Conservation (phyloP, 2,329 filamentous ascomycete genomes). For the Tympanopsis confertula region DNA sequence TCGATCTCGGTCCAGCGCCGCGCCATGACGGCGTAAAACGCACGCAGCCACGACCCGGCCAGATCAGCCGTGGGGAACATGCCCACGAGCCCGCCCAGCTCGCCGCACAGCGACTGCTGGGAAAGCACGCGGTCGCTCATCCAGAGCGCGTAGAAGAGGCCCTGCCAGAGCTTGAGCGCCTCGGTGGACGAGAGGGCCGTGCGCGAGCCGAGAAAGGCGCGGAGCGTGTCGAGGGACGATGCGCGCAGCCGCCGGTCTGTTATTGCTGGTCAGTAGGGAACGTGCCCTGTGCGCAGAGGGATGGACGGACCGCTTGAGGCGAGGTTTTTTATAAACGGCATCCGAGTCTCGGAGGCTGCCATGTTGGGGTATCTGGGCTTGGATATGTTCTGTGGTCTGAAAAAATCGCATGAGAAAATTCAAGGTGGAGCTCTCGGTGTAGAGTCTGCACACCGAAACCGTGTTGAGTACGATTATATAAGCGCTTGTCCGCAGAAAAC, state of each 20-base stretch:
- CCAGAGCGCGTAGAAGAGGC: conserved; percentile 85
- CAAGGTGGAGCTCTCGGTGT: too few species aligned
- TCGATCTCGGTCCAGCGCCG: conserved; percentile 62
- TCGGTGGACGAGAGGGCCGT: conserved; percentile 55
- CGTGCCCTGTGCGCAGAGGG: conserved; percentile 1
- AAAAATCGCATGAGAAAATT: too few species aligned
- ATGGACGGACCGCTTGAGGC: conserved; percentile 65
- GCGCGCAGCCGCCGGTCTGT: conserved; percentile 69
- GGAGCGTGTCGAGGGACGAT: conserved; percentile 65
- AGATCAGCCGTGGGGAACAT: conserved; percentile 34
- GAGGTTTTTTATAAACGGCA: conserved; percentile 73
- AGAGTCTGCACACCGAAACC: too few species aligned
- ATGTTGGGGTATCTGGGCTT: too few species aligned
- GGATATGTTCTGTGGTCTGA: too few species aligned
- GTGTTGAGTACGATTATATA: too few species aligned
- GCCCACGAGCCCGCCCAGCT: conserved; percentile 62
- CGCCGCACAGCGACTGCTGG: conserved; percentile 71
- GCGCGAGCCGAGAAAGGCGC: conserved; percentile 61
- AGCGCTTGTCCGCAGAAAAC: too few species aligned
- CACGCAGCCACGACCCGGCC: conserved; percentile 38
- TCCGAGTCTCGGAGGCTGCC: conserved; percentile 9
- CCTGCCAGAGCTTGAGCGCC: conserved; percentile 84
- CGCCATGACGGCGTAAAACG: conserved; percentile 62
- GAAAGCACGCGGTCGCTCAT: conserved; percentile 83
- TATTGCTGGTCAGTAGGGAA: background rate